Conservation (phyloP, 768 basidiomycete genomes). For the Kwoniella dejecticola region DNA sequence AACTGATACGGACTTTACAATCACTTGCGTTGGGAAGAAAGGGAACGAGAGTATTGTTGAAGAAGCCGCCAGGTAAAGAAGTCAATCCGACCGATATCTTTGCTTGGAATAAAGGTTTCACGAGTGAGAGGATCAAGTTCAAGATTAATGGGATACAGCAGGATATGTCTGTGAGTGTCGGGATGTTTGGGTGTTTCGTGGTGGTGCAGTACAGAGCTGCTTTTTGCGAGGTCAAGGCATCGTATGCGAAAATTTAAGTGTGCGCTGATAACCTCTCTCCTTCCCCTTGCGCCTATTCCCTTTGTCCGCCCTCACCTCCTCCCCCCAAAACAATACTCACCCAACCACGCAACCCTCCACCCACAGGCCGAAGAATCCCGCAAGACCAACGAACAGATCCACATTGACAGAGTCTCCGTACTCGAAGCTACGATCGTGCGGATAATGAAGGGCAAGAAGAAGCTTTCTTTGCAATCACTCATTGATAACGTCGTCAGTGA, state of each 20-base stretch:
- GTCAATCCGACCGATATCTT: slow-evolving; percentile 77
- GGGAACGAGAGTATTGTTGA: slow-evolving; percentile 82
- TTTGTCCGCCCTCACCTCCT: no score
- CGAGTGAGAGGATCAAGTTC: slow-evolving; percentile 73
- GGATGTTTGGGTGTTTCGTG: neutral
- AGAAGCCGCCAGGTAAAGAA: slow-evolving; percentile 75
- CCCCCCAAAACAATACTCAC: no score
- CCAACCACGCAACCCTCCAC: no score
- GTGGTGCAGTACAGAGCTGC: no score
- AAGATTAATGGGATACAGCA: slow-evolving; percentile 96
- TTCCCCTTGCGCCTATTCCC: no score
- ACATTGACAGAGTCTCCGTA: slow-evolving; percentile 79
- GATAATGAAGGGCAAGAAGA: slow-evolving; percentile 91
- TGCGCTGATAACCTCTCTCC: no score
- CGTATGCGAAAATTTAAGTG: no score
- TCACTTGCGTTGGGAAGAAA: slow-evolving; percentile 77
- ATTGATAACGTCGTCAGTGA: slow-evolving; percentile 81
- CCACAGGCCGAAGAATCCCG: slow-evolving; percentile 80
- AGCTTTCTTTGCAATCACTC: slow-evolving; percentile 74
- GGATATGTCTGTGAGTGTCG: slow-evolving; percentile 79
- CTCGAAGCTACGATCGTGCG: slow-evolving; percentile 94
- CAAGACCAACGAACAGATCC: slow-evolving; percentile 78
- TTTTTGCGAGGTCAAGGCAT: no score
- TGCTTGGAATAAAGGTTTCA: slow-evolving; percentile 77
- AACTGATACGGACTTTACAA: slow-evolving; percentile 82